A percentile compares a stretch with the other conserved stretches of the same genome.
Evolutionary conservation across 2,329 filamentous ascomycete genomes (phyloP).

Genomic region (Colletotrichum liaoningense): DNA sequence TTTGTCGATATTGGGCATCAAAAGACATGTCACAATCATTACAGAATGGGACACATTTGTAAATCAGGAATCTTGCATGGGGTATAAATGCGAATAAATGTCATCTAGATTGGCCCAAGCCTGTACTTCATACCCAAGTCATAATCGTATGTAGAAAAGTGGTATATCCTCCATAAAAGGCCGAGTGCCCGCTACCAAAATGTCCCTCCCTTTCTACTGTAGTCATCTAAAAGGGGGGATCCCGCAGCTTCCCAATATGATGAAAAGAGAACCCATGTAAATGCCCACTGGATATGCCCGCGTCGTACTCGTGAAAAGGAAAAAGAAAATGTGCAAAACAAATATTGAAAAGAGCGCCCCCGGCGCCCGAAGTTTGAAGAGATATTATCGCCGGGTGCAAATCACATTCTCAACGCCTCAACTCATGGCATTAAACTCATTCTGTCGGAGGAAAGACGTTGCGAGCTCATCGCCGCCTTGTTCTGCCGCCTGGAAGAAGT

Average conservation of each 20-base stretch:
- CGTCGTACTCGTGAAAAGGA: neutral
- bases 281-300: slow-evolving; percentile 20
- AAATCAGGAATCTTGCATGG: neutral
- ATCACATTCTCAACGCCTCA: neutral
- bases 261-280: neutral
- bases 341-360: slow-evolving; percentile 2
- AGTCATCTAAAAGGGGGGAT: slow-evolving; percentile 1
- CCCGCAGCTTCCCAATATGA: neutral
- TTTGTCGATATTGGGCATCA: neutral
- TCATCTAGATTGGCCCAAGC: slow-evolving; percentile 2
- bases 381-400: neutral
- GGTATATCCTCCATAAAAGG: slow-evolving; percentile 35
- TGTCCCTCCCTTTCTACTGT: slow-evolving; percentile 19
- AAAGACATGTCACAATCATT: neutral
- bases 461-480: slow-evolving; percentile 89
- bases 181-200: slow-evolving; percentile 12
- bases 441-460: slow-evolving; percentile 82
- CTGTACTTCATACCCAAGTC: slow-evolving; percentile 24
- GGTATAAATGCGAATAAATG: neutral
- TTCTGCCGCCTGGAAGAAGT: slow-evolving; percentile 96
- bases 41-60: neutral
- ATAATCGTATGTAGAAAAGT: slow-evolving; percentile 30
- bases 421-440: slow-evolving; percentile 46
- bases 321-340: neutral
- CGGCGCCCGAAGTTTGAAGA: neutral